Base-by-base conservation (phyloP, 768 basidiomycete genomes). In the Mycena albidolilacea region DNA sequence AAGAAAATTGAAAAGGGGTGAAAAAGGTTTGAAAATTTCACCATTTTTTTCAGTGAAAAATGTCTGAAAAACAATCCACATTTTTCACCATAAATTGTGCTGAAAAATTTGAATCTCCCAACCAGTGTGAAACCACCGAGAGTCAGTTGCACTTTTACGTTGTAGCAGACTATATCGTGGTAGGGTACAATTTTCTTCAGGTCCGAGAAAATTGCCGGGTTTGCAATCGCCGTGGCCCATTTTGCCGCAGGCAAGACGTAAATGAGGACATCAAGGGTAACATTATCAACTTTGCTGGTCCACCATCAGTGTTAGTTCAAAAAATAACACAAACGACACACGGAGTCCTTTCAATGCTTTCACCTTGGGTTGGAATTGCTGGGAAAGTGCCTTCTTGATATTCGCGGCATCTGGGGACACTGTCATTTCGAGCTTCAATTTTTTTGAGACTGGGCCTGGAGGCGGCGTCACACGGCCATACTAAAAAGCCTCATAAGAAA, bases 51-150 rank as follows among this genome's bases (percentile, higher is more conserved):
- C n/a, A n/a, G n/a, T n/a, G n/a, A n/a, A n/a, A n/a, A n/a, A n/a
- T n/a, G n/a, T n/a, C n/a, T n/a, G n/a, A n/a, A n/a, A n/a, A n/a
- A n/a, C n/a, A n/a, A n/a, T n/a, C n/a, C n/a, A n/a, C n/a, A n/a
- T n/a, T n/a, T n/a, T n/a, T n/a, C n/a, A n/a, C n/a, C n/a, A n/a
- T n/a, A n/a, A n/a, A n/a, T n/a, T n/a, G n/a, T n/a, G n/a, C n/a
- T n/a, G n/a, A n/a, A n/a, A n/a, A n/a, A n/a, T n/a, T n/a, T n/a
- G n/a, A n/a, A n/a, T n/a, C n/a, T n/a, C n/a, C n/a, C n/a, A n/a
- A n/a, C n/a, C n/a, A n/a, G n/a, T n/a, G n/a, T 64, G 44, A 64
- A 64, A 5, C 62, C 62, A 7, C 62, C 62, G 9, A 50, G 30
- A 19, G 30, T 21, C 7, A 23, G 62, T 17, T 64, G 30, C 30